Base-by-base conservation (phyloP, 208 protist genomes). In the Hexamita inflata region DNA sequence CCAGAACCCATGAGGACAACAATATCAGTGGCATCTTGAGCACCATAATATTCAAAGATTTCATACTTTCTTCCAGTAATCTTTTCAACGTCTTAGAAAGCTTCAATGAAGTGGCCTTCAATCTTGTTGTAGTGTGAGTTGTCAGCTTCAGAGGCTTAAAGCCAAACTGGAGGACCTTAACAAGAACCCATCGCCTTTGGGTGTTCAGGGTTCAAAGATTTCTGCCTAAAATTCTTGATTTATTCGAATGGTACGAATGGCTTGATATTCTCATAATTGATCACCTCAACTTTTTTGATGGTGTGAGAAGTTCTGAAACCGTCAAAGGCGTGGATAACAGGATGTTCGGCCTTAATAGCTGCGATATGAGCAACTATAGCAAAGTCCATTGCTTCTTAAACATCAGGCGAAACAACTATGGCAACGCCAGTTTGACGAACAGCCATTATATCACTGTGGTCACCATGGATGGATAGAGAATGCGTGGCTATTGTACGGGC, bases 361-460 rank as follows among this genome's bases (percentile, higher is more conserved):
- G 87, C 74, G 9, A 89, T 35, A 74, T 89, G 87, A 45, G 86
- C 26, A 65, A 86, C 81, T 32, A 85, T 41, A 49, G 80, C 85
- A 34, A 89, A 61, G 75, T 89, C 85, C 58, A 76, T 57, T 38
- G 32, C 26, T 81, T 89, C 85, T 68, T 89, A 86, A 19, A 87
- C 80, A 34, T 28, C 75, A n/a, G 59, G 35, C 0, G 86, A 88
- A 34, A 57, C 73, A 15, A 89, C 74, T 26, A 89, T 78, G 26
- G 84, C 80, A 24, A 82, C 88, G 26, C 87, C 87, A 38, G 77
- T 59, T n/a, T 30, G 2, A n/a, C 77, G 2, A 58, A 32, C 30
- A 45, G 83, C 83, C 80, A 86, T 87, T 32, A 89, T 83, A 81
- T 89, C 86, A 19, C 73, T 75, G 77, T 89, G 86, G 59, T 89